phyloP scores from a whole-genome alignment of 2,329 filamentous ascomycete species.

The Colletotrichum sp. region DNA sequence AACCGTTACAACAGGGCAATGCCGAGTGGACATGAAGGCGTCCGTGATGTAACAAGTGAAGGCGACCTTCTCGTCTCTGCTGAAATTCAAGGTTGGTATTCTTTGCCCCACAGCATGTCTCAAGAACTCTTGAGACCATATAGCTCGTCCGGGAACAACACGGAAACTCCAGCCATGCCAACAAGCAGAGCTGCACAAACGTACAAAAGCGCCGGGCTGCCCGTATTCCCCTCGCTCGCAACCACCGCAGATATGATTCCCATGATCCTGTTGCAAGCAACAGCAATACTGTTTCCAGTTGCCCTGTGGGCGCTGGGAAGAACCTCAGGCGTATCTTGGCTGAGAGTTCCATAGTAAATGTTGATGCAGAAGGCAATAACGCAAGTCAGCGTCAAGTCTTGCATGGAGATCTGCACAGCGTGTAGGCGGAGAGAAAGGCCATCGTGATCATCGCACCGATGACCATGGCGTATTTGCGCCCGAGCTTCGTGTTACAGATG shows the following conservation, averaged over 20 bases:
- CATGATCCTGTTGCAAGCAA: neutral
- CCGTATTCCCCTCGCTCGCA: neutral
- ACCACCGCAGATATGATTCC: neutral
- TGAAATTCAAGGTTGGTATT: no score
- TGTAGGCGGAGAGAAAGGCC: neutral
- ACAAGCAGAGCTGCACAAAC: neutral
- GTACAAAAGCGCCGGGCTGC: neutral
- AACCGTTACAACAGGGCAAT: no score
- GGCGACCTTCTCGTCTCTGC: no score
- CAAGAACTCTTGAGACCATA: neutral
- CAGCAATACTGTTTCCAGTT: neutral
- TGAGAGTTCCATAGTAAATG: neutral
- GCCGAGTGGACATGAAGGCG: no score
- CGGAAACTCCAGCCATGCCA: neutral
- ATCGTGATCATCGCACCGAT: neutral
- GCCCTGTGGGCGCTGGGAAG: neutral
- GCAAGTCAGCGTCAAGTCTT: neutral
- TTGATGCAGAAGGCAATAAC: neutral
- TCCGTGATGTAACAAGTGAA: no score
- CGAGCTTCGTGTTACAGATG: neutral
- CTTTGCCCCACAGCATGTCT: no score
- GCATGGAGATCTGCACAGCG: neutral
- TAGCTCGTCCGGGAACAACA: neutral
- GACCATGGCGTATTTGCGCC: neutral
- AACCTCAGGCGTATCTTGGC: neutral